Conservation (phyloP, 2,329 filamentous ascomycete species). For the Calycina herbarum region DNA sequence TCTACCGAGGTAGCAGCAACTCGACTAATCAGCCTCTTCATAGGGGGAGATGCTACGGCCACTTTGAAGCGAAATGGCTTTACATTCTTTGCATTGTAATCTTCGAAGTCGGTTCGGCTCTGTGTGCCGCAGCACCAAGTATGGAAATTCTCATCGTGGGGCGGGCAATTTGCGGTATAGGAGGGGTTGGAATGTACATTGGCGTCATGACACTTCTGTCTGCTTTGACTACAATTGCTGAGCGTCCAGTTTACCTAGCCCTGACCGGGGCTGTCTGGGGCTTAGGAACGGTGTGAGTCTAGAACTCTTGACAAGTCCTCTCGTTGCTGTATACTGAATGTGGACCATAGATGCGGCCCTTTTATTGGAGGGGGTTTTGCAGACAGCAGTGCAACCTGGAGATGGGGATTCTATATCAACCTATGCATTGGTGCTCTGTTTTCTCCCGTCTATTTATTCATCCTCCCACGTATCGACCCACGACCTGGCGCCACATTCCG, state of each 20-base stretch:
- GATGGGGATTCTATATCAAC: constrained; percentile 49
- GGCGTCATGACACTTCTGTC: constrained; percentile 41
- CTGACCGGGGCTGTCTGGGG: constrained; percentile 15
- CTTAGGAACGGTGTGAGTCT: constrained; percentile 11
- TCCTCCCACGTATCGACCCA: constrained; percentile 43
- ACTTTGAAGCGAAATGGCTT: constrained; percentile 19
- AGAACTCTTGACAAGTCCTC: not conserved
- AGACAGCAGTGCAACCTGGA: constrained; percentile 30
- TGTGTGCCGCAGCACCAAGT: constrained; percentile 32
- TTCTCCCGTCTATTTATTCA: constrained; percentile 40
- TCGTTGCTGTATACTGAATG: not conserved
- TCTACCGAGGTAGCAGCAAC: not conserved
- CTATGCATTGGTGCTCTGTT: constrained; percentile 44
- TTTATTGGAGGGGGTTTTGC: constrained; percentile 34
- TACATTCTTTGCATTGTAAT: constrained; percentile 15
- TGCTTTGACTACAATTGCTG: constrained; percentile 6
- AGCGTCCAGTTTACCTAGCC: constrained; percentile 12
- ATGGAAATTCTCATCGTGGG: constrained; percentile 33
- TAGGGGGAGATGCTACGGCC: constrained; percentile 32
- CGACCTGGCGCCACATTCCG: constrained; percentile 12
- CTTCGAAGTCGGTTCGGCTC: constrained; percentile 29
- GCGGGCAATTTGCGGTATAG: constrained; percentile 32
- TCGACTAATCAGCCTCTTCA: not conserved
- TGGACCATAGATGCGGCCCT: constrained; percentile 6
- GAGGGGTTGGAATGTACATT: constrained; percentile 17